These are phyloP conservation scores for Eucalyptus urophylla DNA, from an alignment of 345 rosid species.

Conservation along the genomic window DNA sequence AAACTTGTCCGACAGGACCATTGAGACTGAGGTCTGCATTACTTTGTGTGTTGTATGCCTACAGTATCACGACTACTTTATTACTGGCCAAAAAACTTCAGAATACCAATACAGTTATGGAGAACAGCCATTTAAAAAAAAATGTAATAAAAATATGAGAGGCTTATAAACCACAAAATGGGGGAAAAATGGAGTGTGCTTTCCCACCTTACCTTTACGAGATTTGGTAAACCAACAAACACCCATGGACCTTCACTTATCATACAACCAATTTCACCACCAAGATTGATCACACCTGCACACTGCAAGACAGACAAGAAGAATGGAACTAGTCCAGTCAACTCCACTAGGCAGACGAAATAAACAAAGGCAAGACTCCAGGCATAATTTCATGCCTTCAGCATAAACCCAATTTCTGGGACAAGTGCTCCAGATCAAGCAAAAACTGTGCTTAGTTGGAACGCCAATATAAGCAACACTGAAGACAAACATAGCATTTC, in stretches of 20 bases:
- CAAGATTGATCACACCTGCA: conserved; percentile 43
- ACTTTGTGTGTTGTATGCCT: conserved; percentile 90
- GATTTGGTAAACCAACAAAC: conserved; percentile 78
- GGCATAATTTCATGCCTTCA: not conserved
- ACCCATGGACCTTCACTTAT: conserved; percentile 96
- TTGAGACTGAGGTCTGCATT: conserved; percentile 57
- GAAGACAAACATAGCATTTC: not conserved
- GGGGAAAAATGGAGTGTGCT: not conserved
- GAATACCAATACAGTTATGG: not conserved
- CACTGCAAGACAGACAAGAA: conserved; percentile 33
- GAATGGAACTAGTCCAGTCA: not conserved
- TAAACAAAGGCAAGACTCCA: not conserved
- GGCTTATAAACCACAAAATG: not conserved
- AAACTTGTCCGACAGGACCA: conserved; percentile 96
- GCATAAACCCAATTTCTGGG: not conserved
- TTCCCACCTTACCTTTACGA: conserved; percentile 57
- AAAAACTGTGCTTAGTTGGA: not conserved
- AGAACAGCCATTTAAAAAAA: not conserved
- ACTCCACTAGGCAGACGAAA: not conserved
- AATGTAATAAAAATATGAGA: not conserved
- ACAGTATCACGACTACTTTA: conserved; percentile 3
- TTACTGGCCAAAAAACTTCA: not conserved
- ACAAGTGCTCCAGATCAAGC: not conserved
- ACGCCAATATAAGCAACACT: not conserved
- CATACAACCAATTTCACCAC: conserved; percentile 91